These are phyloP conservation scores for Porcisia hertigi DNA, from an alignment of 208 protist genomes.

Conservation along the genomic window DNA sequence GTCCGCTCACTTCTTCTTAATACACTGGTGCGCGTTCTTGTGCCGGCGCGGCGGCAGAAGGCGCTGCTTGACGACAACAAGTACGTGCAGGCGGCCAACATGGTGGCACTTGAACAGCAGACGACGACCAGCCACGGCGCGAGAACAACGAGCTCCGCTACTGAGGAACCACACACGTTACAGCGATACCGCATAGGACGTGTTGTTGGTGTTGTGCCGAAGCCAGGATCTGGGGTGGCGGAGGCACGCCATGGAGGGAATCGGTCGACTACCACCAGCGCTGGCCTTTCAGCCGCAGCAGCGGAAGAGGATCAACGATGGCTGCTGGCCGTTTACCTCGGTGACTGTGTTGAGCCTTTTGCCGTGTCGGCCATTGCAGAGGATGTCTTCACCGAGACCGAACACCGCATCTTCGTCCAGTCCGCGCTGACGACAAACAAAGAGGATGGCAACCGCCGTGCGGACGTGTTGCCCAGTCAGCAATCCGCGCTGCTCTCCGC, in stretches of 20 bases:
- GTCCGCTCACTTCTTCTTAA: conserved; percentile 44
- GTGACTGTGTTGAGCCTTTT: conserved; percentile 62
- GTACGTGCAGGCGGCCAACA: conserved; percentile 38
- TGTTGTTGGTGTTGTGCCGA: conserved; percentile 56
- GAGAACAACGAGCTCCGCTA: not conserved
- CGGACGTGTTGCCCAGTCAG: conserved; percentile 24
- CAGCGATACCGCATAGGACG: conserved; percentile 60
- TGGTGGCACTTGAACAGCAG: conserved; percentile 10
- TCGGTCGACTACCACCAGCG: not conserved
- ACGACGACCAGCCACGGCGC: not conserved
- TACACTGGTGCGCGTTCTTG: conserved; percentile 57
- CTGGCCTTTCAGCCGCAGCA: conserved; percentile 6
- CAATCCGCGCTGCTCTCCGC: conserved; percentile 36
- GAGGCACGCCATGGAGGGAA: not conserved
- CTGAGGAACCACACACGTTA: not conserved
- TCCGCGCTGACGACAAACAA: conserved; percentile 44
- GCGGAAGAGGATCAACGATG: conserved; percentile 37
- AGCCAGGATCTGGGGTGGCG: conserved; percentile 21
- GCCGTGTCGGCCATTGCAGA: conserved; percentile 49
- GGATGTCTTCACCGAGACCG: conserved; percentile 48
- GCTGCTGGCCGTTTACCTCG: conserved; percentile 70
- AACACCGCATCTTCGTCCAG: conserved; percentile 69
- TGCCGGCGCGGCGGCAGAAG: conserved; percentile 47
- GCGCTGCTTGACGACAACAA: conserved; percentile 53
- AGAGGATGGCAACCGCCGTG: conserved; percentile 19